Conservation (phyloP, 75 land plant species). For the Chamaecyparis obtusa region DNA sequence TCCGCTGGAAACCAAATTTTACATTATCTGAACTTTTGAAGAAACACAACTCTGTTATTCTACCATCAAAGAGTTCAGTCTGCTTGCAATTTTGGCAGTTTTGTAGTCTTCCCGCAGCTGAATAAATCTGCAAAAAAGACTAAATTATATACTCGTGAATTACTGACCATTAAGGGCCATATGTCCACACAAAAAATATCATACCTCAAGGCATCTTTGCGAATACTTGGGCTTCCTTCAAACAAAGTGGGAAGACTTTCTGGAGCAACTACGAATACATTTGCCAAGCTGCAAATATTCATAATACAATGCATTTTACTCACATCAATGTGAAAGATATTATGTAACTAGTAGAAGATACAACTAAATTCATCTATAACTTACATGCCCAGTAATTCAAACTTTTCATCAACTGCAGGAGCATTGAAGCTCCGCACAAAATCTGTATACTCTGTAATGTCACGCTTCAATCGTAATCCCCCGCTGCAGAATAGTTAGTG, state of each 20-base stretch:
- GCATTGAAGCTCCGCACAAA: constrained; percentile 98
- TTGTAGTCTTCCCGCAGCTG: constrained; percentile 93
- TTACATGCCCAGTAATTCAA: constrained; percentile 96
- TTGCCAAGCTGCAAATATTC: constrained; percentile 76
- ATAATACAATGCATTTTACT: constrained; percentile 2
- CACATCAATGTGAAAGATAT: not conserved
- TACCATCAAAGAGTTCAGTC: constrained; percentile 40
- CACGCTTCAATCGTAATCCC: constrained; percentile 97
- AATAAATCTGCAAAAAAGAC: constrained; percentile 63
- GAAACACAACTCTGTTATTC: constrained; percentile 15
- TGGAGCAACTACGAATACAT: constrained; percentile 94
- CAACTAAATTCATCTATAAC: constrained; percentile 16
- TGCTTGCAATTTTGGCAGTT: constrained; percentile 81
- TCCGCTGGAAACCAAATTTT: not conserved
- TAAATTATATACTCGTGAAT: not conserved
- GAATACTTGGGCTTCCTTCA: constrained; percentile 80
- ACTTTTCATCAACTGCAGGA: constrained; percentile 95
- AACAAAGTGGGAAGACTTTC: constrained; percentile 87
- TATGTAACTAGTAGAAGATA: not conserved
- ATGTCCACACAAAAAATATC: not conserved
- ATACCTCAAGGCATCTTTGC: constrained; percentile 91
- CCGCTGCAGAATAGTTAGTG: constrained; percentile 55
- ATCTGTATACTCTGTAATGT: constrained; percentile 95
- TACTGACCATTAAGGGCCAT: not conserved
- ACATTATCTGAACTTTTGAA: not conserved